Evolutionary conservation across 257 asterid genomes (phyloP), one percentile per base, ranked within the genome.

Genomic region (Solanum rostratum): DNA sequence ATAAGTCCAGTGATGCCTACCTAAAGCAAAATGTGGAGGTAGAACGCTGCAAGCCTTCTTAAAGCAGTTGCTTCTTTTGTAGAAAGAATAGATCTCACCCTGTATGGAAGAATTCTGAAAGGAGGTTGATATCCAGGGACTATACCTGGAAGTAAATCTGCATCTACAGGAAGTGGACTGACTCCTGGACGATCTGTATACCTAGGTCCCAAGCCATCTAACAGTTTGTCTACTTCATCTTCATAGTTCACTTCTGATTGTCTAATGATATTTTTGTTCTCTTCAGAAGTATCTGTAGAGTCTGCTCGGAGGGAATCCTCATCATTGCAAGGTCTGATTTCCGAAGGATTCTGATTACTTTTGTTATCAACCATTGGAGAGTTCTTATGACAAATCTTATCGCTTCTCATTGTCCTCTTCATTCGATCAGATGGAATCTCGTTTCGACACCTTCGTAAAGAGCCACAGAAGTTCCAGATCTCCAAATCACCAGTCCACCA

Each of bases 1-100:
- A 81, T 69, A 50, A 73, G 79, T 57, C 85, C 87, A 84, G 41
- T 1, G 45, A 52, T 29, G 49, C 86, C 73, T 90, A 96, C 99
- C 99, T 70, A 95, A 86, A 53, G 98, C 99, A 90, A 96, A 95
- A 92, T 96, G 98, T 65, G 99, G 99, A 70, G 99, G 95, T 86
- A 96, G 87, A 83, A 84, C 91, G 88, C 97, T 70, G 99, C 98
- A 83, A 96, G 96, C 92, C 98, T 91, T 84, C 97, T 90, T 81
- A 96, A 88, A 81, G 92, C 89, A 68, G 98, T 96, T 37, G 93
- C 95, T 90, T 96, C 99, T 91, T 88, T 95, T 15, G 55, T 49
- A 41, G 92, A 88, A 68, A 96, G 89, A 45, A 93, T 90, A 59
- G 95, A 87, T 88, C 98, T 92, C 84, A 94, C 93, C 19, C 99